Evolutionary conservation across 164 flowering plant genomes (phyloP).

Genomic region (Amborella trichopoda): DNA sequence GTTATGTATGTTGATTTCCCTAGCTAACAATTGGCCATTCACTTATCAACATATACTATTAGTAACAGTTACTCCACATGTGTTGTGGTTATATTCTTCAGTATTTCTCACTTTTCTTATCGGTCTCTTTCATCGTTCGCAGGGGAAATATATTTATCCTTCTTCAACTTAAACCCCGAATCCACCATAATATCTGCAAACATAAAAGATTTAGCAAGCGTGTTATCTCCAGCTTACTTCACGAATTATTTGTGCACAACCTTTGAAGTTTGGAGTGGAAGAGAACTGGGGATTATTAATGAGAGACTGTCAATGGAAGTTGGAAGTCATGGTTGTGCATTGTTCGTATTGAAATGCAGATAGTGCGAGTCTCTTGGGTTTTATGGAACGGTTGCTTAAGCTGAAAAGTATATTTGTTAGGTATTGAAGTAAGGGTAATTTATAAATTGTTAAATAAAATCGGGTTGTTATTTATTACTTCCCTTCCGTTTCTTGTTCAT

Average conservation of each 20-base stretch:
- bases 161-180: constrained; percentile 48
- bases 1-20: too few species aligned
- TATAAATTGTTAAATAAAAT: too few species aligned
- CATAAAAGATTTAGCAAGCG: constrained; percentile 32
- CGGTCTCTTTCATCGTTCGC: constrained; percentile 5
- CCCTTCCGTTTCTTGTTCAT: too few species aligned
- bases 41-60: neutral
- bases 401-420: too few species aligned
- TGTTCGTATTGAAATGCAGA: constrained; percentile 34
- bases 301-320: constrained; percentile 26
- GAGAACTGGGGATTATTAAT: constrained; percentile 18
- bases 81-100: neutral
- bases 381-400: too few species aligned
- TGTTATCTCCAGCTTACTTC: constrained; percentile 24
- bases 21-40: neutral
- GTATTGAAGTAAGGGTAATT: too few species aligned
- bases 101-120: neutral
- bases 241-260: constrained; percentile 21
- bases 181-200: constrained; percentile 33
- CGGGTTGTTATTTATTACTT: too few species aligned
- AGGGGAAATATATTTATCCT: constrained; percentile 65
- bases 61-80: neutral
- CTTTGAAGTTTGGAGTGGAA: constrained; percentile 62
- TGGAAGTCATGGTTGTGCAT: constrained; percentile 38
- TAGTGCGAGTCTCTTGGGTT: too few species aligned